These are phyloP conservation scores for Xylaria castorea DNA, from an alignment of 495 filamentous ascomycete species.

Conservation along the genomic window DNA sequence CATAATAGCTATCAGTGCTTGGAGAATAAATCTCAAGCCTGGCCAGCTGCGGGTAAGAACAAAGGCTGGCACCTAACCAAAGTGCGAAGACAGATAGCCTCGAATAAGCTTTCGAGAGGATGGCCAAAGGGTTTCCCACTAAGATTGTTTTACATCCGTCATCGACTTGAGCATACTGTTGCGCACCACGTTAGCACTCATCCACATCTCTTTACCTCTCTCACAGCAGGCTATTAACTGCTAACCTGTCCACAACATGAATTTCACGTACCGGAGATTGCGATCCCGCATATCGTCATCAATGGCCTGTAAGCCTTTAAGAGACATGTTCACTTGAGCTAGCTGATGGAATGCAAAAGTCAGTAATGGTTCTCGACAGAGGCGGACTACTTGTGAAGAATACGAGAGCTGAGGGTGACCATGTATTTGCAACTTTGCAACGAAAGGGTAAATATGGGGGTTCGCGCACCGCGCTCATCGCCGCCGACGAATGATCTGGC, in stretches of 20 bases:
- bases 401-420: slow-evolving; percentile 21
- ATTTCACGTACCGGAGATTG: slow-evolving; percentile 46
- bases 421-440: slow-evolving; percentile 45
- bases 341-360: slow-evolving; percentile 48
- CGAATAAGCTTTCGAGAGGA: slow-evolving; percentile 6
- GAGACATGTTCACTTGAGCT: slow-evolving; percentile 52
- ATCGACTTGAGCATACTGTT: slow-evolving; percentile 51
- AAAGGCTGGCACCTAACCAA: background rate
- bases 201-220: background rate
- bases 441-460: slow-evolving; percentile 36
- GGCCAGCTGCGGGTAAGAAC: background rate
- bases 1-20: background rate
- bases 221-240: background rate
- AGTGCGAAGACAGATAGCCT: background rate
- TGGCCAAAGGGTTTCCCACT: slow-evolving; percentile 1
- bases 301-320: slow-evolving; percentile 53
- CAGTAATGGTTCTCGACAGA: slow-evolving; percentile 26
- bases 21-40: slow-evolving; percentile 1
- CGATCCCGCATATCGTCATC: slow-evolving; percentile 56
- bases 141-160: slow-evolving; percentile 38
- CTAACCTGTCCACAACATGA: background rate
- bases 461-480: slow-evolving; percentile 63
- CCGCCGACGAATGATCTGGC: slow-evolving; percentile 60
- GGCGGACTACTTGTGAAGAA: background rate
- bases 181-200: slow-evolving; percentile 24